Conservation (phyloP, 2,329 filamentous ascomycete species). For the Fragosphaeria purpurea region DNA sequence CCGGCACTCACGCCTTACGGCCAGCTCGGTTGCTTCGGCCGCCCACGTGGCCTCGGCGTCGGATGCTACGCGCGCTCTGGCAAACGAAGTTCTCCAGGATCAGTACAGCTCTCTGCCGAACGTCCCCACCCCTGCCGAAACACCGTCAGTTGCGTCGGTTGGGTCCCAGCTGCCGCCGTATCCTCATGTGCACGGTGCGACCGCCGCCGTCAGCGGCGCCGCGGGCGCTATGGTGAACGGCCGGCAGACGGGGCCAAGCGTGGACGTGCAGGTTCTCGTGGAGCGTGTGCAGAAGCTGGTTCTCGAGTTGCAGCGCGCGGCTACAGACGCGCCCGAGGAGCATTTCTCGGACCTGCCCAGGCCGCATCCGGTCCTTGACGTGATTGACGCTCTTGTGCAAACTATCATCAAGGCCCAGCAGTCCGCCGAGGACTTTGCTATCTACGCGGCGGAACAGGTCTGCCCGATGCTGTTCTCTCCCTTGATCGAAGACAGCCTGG, state of each 20-base stretch:
- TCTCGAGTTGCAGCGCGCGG: constrained; percentile 44
- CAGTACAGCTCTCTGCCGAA: constrained; percentile 47
- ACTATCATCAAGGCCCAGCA: constrained; percentile 54
- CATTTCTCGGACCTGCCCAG: constrained; percentile 51
- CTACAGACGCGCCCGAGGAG: constrained; percentile 44
- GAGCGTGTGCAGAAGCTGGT: constrained; percentile 50
- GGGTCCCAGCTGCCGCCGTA: constrained; percentile 46
- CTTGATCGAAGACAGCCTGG: constrained; percentile 37
- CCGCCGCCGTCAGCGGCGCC: constrained; percentile 10
- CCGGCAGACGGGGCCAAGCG: constrained; percentile 32
- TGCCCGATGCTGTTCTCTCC: constrained; percentile 45
- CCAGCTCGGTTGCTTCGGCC: constrained; percentile 25
- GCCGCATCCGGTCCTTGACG: constrained; percentile 49
- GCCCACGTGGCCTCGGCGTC: constrained; percentile 50
- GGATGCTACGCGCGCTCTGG: constrained; percentile 50
- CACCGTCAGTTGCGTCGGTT: constrained; percentile 44
- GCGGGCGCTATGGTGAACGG: constrained; percentile 34
- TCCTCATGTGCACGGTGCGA: constrained; percentile 38
- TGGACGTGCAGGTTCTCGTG: constrained; percentile 42
- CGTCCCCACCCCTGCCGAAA: constrained; percentile 50
- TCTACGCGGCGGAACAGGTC: constrained; percentile 51
- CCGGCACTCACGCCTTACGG: constrained; percentile 55
- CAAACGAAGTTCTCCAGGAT: constrained; percentile 55
- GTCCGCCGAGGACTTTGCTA: constrained; percentile 48
- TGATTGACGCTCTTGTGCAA: constrained; percentile 51